Base-by-base conservation (phyloP, 75 land plant species). In the Selaginella moellendorffii region DNA sequence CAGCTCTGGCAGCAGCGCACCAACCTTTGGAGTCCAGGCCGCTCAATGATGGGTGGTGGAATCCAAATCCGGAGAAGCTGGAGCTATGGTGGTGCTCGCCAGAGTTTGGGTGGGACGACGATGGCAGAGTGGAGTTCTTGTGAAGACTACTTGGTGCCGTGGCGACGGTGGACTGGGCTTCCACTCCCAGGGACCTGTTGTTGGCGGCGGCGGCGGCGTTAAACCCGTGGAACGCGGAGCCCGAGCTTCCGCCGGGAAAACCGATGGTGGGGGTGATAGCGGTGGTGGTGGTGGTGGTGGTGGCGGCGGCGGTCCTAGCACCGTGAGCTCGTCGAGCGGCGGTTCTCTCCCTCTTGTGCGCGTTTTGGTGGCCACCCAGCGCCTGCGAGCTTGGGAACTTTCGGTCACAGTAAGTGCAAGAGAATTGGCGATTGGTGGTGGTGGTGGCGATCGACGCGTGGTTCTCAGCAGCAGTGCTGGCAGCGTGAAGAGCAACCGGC, bases 381-480 rank as follows among this genome's bases (percentile, higher is more conserved):
- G 86, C 86, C 65, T 83, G 86, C 1, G 83, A 83, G 2, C 83
- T 83, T 8, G 86, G 86, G 72, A 83, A 83, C 68, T 81, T 75
- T 30, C 86, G 59, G 70, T 78, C 80, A 36, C 86, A 83, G 62
- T 78, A 83, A 31, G 78, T 80, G 64, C 86, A 83, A 54, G 80
- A 82, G 64, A 83, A 83, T 36, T 73, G 72, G 30, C 76, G 63
- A 27, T 31, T 65, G 31, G 65, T 72, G 8, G 61, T 58, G 1
- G 56, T 68, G 26, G 8, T n/a, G 1, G 19, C 20, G 9, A 24
- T 63, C 30, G 19, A 22, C 19, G 14, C 14, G 8, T 56, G 61
- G 20, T 36, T 20, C 28, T 68, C 56, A 12, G 10, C 61, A 20
- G 31, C 30, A 25, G 52, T 36, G 20, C 27, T 28, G 67, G 10